phyloP scores from a whole-genome alignment of 805 yeast genomes.

The Candida mattraensis region DNA sequence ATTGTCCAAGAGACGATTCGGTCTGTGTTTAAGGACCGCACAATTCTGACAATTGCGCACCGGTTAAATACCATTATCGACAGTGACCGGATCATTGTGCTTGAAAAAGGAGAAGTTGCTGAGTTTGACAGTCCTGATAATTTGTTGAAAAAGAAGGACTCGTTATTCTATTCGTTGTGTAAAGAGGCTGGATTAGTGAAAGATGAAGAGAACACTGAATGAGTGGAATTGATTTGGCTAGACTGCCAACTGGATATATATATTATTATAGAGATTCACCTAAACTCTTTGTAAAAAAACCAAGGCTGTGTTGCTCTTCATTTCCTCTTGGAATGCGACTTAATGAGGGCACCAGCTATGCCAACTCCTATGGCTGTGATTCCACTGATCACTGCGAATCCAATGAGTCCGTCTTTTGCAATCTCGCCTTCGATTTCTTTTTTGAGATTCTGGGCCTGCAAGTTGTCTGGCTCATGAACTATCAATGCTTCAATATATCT shows the following conservation, averaged over 20 bases:
- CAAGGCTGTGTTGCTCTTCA: no score
- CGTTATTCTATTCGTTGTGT: constrained; percentile 78
- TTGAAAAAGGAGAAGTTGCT: constrained; percentile 71
- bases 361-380: constrained; percentile 80
- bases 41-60: constrained; percentile 83
- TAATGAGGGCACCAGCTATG: constrained; percentile 25
- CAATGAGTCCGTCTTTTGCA: constrained; percentile 84
- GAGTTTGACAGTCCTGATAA: constrained; percentile 75
- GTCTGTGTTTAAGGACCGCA: constrained; percentile 69
- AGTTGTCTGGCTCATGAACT: constrained; percentile 78
- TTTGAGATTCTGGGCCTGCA: constrained; percentile 71
- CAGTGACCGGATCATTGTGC: constrained; percentile 72
- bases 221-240: no score
- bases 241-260: no score
- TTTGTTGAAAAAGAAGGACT: constrained; percentile 61
- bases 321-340: constrained; percentile 18
- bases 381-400: constrained; percentile 85
- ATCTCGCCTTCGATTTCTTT: constrained; percentile 80
- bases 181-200: constrained; percentile 65
- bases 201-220: constrained; percentile 4
- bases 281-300: no score
- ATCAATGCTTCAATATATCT: constrained; percentile 79
- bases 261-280: no score
- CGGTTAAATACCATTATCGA: constrained; percentile 81
- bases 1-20: constrained; percentile 78